A percentile compares a stretch with the other conserved stretches of the same genome.
Evolutionary conservation across 2,329 filamentous ascomycete species (phyloP).

Genomic region (Coleophoma cylindrospora): DNA sequence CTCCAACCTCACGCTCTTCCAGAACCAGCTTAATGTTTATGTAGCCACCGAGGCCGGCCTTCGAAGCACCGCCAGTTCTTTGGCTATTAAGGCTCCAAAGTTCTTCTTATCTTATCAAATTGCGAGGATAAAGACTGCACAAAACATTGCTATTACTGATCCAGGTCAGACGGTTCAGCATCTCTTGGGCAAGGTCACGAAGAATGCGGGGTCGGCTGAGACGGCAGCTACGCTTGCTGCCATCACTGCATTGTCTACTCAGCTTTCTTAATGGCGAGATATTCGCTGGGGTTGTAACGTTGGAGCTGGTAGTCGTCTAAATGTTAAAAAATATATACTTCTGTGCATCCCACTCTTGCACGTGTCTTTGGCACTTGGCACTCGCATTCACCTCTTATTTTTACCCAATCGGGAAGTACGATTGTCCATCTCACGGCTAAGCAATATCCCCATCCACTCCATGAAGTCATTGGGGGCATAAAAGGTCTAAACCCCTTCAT

Average conservation of each 20-base stretch:
- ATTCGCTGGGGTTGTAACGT: no score
- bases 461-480: no score
- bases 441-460: no score
- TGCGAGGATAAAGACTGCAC: slow-evolving; percentile 52
- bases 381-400: no score
- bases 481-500: no score
- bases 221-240: slow-evolving; percentile 41
- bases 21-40: slow-evolving; percentile 50
- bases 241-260: slow-evolving; percentile 34
- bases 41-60: slow-evolving; percentile 55
- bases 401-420: no score
- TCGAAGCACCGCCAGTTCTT: slow-evolving; percentile 43
- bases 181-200: slow-evolving; percentile 50
- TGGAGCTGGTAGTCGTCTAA: no score
- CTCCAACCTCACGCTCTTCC: slow-evolving; percentile 45
- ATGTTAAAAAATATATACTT: no score
- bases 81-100: slow-evolving; percentile 57
- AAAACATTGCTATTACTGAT: slow-evolving; percentile 47
- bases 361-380: no score
- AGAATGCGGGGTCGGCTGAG: slow-evolving; percentile 43
- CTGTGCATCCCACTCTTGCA: no score
- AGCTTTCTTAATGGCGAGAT: slow-evolving; percentile 4
- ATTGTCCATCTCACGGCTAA: no score
- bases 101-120: slow-evolving; percentile 59
- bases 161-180: slow-evolving; percentile 50